Conservation (phyloP, 805 yeast species). For the Ogataea neopini region DNA sequence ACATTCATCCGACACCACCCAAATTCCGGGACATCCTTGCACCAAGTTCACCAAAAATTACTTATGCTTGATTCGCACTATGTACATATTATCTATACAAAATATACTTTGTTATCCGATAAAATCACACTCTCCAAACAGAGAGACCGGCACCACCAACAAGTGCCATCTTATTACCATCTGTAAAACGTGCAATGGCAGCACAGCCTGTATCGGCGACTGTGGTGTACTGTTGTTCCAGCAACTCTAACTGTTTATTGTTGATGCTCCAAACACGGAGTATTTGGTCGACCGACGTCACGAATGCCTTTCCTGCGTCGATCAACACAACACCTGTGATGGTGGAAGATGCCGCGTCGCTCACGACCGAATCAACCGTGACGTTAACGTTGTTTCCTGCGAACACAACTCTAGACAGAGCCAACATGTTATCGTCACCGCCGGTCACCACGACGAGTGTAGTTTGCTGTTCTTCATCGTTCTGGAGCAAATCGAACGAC, state of each 20-base stretch:
- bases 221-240: constrained; percentile 62
- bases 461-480: constrained; percentile 18
- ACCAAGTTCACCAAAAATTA: not conserved
- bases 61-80: not conserved
- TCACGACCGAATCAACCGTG: constrained; percentile 54
- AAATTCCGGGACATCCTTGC: not conserved
- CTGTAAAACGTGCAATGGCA: constrained; percentile 37
- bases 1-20: too few relatives aligned
- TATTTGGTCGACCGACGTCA: constrained; percentile 84
- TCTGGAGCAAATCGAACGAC: constrained; percentile 42
- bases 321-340: constrained; percentile 61
- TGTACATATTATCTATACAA: constrained; percentile 1
- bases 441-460: constrained; percentile 57
- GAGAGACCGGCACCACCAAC: constrained; percentile 81
- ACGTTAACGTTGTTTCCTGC: constrained; percentile 33
- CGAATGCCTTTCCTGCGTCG: constrained; percentile 41
- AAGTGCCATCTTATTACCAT: constrained; percentile 39
- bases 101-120: not conserved
- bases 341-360: constrained; percentile 54
- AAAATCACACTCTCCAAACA: constrained; percentile 19
- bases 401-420: constrained; percentile 36
- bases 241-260: constrained; percentile 32
- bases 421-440: constrained; percentile 88
- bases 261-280: constrained; percentile 60
- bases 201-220: constrained; percentile 89